These are phyloP conservation scores for Lupinus albus DNA, from an alignment of 306 rosid species.

Conservation along the genomic window DNA sequence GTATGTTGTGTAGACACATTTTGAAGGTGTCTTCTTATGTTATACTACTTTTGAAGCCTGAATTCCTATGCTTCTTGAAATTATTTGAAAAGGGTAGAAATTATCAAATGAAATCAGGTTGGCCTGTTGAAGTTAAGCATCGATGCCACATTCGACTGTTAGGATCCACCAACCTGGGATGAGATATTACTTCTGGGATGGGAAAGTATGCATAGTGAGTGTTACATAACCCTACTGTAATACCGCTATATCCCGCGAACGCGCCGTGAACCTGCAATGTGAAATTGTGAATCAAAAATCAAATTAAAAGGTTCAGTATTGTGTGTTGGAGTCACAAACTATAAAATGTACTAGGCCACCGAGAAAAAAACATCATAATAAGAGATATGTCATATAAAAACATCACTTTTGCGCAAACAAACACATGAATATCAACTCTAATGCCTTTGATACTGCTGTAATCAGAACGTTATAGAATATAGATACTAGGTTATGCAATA, in stretches of 20 bases:
- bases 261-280: slow-evolving; percentile 92
- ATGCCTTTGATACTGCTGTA: background rate
- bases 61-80: slow-evolving; percentile 44
- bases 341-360: background rate
- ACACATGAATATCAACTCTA: background rate
- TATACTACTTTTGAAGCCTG: slow-evolving; percentile 43
- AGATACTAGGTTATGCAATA: background rate
- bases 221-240: slow-evolving; percentile 90
- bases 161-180: slow-evolving; percentile 79
- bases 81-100: slow-evolving; percentile 15
- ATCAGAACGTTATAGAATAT: background rate
- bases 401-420: background rate
- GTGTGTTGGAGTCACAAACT: background rate
- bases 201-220: slow-evolving; percentile 96
- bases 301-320: background rate
- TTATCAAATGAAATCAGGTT: slow-evolving; percentile 79
- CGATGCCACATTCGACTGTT: slow-evolving; percentile 99
- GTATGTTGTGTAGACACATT: slow-evolving; percentile 32
- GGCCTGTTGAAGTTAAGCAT: slow-evolving; percentile 96
- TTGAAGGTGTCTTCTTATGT: slow-evolving; percentile 43
- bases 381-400: background rate
- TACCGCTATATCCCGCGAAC: slow-evolving; percentile 96
- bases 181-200: slow-evolving; percentile 88
- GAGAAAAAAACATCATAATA: background rate
- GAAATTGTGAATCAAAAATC: slow-evolving; percentile 27